These are phyloP conservation scores for Mycena albidolilacea DNA, from an alignment of 768 basidiomycete genomes.

Conservation along the genomic window DNA sequence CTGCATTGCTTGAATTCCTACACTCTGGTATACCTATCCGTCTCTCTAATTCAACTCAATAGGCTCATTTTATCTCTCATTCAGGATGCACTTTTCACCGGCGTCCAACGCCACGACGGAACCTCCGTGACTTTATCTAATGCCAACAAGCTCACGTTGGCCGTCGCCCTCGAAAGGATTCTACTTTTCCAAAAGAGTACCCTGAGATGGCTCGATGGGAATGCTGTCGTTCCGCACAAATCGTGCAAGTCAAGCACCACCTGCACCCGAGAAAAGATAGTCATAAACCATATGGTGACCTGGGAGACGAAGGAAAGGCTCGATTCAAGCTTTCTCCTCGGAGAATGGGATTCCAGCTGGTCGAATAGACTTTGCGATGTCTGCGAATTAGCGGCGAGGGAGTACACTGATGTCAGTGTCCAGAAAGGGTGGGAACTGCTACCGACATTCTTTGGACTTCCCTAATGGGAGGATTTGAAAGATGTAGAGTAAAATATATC, in stretches of 20 bases:
- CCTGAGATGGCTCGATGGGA: not conserved
- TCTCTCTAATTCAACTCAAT: not conserved
- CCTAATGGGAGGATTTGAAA: conserved; percentile 16
- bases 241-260: not conserved
- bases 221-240: not conserved
- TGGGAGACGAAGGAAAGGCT: not conserved
- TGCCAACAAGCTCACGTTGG: conserved; percentile 1
- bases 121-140: not conserved
- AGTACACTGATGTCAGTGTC: not conserved
- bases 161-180: conserved; percentile 3
- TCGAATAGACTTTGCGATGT: not conserved
- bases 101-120: not conserved
- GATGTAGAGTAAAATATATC: not conserved
- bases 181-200: not conserved
- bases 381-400: not conserved
- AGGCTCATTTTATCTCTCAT: not conserved
- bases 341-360: not conserved
- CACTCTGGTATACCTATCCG: not conserved
- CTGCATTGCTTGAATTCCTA: not conserved
- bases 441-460: conserved; percentile 25
- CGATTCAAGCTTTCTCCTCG: not conserved
- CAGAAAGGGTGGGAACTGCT: conserved; percentile 7
- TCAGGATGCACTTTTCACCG: not conserved
- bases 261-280: not conserved
- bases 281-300: not conserved